Base-by-base conservation (phyloP, 257 asterid species). In the Solanum verrucosum region DNA sequence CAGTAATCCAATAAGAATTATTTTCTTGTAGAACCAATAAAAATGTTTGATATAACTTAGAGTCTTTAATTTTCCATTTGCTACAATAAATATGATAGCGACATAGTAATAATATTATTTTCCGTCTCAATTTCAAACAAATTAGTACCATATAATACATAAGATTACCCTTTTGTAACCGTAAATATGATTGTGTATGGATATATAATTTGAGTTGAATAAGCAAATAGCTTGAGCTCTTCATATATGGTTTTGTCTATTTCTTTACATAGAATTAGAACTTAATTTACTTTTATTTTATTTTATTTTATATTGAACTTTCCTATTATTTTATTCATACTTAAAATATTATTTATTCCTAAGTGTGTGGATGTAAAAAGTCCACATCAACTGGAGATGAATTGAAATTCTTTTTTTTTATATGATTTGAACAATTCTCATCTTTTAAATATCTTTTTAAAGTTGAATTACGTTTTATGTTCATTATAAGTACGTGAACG, bases 251-350 rank as follows among this genome's bases (percentile, higher is more conserved):
- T 60, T 60, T 2, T 2, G 14, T 23, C 5, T 2, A 60, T 56
- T 56, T 56, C 1, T 18, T 56, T 56, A 56, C 23, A 18, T 60
- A 9, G 2, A 0, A 60, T 23, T 23, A 9, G 1, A 60, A 9
- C 0, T 23, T 1, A 11, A 4, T 9, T 4, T 60, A 4, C 11
- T 21, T 23, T 52, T 0, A 2, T 2, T 23, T 59, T 18, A 2
- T 16, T 52, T 20, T 56, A 20, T 59, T 59, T 20, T 5, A 21
- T 60, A 60, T 60, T 60, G 2, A 23, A 60, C 68, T 60, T 60
- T 8, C 1, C 0, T 52, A 52, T 16, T 52, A 52, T 52, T 5
- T 16, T 52, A 18, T 56, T 8, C 4, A 4, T 21, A 18, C 3
- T 18, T 56, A 56, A 56, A 56, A 56, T 56, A 56, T 56, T 56